Conservation (phyloP, 2,329 filamentous ascomycete species). For the Aspergillus sclerotialis region DNA sequence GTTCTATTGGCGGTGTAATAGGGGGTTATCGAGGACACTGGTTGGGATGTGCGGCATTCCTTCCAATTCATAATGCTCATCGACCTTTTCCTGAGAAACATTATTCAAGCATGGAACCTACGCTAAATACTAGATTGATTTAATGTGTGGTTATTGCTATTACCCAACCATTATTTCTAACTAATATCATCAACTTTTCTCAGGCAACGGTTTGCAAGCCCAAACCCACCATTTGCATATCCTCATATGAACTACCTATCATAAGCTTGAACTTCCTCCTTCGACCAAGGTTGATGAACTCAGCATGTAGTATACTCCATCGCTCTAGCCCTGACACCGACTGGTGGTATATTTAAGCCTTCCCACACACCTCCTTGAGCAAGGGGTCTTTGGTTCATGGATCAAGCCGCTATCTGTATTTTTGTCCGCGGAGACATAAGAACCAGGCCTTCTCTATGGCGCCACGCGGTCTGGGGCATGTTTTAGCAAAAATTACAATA, state of each 20-base stretch:
- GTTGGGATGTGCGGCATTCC: too few relatives aligned
- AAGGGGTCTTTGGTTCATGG: background rate
- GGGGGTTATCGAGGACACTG: too few relatives aligned
- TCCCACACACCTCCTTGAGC: background rate
- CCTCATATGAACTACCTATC: background rate
- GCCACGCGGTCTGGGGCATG: too few relatives aligned
- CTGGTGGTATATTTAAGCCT: background rate
- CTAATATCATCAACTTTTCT: too few relatives aligned
- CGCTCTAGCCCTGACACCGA: background rate
- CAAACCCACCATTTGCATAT: constrained; percentile 6
- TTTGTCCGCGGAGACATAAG: background rate
- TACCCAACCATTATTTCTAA: too few relatives aligned
- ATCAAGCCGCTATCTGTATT: background rate
- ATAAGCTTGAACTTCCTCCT: background rate
- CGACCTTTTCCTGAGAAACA: too few relatives aligned
- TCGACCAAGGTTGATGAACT: background rate
- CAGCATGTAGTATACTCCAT: background rate
- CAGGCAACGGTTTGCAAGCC: too few relatives aligned
- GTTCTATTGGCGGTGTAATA: too few relatives aligned
- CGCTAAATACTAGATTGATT: background rate
- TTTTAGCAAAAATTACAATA: too few relatives aligned
- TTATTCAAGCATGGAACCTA: too few relatives aligned
- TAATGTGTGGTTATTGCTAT: background rate
- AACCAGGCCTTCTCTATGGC: background rate
- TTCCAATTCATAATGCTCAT: too few relatives aligned